These are phyloP conservation scores for Blastocladiella emersonii DNA, from an alignment of 371 early-diverging fungal genomes.

Conservation along the genomic window DNA sequence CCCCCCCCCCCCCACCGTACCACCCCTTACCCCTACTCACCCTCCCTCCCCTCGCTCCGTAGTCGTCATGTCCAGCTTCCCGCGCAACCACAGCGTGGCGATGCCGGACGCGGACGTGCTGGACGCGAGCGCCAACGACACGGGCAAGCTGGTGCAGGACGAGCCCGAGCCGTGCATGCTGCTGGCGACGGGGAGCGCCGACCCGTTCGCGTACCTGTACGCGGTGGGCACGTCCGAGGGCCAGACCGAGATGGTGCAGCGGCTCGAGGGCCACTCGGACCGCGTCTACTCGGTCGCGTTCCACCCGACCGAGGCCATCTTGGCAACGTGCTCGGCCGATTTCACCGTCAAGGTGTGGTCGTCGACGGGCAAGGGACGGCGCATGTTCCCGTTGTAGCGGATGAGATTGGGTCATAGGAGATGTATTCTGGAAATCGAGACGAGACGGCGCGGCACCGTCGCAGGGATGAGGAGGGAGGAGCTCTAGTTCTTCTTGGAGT, in stretches of 20 bases:
- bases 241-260: constrained; percentile 44
- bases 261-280: constrained; percentile 72
- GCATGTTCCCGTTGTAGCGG: constrained; percentile 1
- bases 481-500: constrained; percentile 12
- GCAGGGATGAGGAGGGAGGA: too few relatives aligned
- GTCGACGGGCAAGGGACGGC: constrained; percentile 16
- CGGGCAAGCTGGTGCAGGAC: constrained; percentile 3
- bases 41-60: neutral
- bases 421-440: too few relatives aligned
- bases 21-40: too few relatives aligned
- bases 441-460: neutral
- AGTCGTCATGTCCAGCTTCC: constrained; percentile 3
- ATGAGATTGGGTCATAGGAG: too few relatives aligned
- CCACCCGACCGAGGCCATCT: constrained; percentile 63
- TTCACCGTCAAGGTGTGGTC: constrained; percentile 70
- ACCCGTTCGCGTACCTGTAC: constrained; percentile 72
- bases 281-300: constrained; percentile 72
- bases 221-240: constrained; percentile 45
- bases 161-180: constrained; percentile 43
- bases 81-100: neutral
- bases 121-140: neutral
- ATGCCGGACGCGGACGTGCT: neutral
- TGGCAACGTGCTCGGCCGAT: constrained; percentile 72
- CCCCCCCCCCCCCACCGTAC: neutral
- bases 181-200: constrained; percentile 72